phyloP scores from a whole-genome alignment of 2,329 filamentous ascomycete species.

The Phaeosphaeria sp. region DNA sequence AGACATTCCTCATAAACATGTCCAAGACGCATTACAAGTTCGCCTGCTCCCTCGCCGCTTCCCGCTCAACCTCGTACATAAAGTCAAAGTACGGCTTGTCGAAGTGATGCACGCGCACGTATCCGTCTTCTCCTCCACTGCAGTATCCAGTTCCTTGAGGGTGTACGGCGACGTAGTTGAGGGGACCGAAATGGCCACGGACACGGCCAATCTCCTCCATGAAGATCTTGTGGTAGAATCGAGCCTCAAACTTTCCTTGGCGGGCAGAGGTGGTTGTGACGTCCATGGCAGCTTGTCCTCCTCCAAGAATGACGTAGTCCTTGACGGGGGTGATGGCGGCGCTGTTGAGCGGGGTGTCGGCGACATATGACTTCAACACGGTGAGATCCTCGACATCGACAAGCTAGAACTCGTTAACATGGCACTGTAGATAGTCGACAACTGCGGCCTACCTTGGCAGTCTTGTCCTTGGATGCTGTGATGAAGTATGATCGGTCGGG shows the following conservation, averaged over 20 bases:
- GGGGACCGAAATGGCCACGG: slow-evolving; percentile 92
- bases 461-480: slow-evolving; percentile 97
- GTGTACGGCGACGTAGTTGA: slow-evolving; percentile 95
- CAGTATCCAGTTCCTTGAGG: slow-evolving; percentile 92
- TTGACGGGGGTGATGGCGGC: slow-evolving; percentile 94
- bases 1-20: slow-evolving; percentile 24
- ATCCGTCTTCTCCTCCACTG: slow-evolving; percentile 96
- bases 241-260: slow-evolving; percentile 98
- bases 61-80: slow-evolving; percentile 96
- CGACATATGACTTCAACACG: slow-evolving; percentile 87
- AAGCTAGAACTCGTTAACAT: slow-evolving; percentile 59
- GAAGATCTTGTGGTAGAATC: slow-evolving; percentile 99
- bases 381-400: slow-evolving; percentile 85
- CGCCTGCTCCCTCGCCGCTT: slow-evolving; percentile 53
- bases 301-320: slow-evolving; percentile 96
- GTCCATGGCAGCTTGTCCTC: slow-evolving; percentile 98
- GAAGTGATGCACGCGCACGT: slow-evolving; percentile 97
- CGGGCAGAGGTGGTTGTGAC: slow-evolving; percentile 89
- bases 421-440: neutral
- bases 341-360: slow-evolving; percentile 96
- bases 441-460: slow-evolving; percentile 72
- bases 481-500: slow-evolving; percentile 96
- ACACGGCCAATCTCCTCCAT: slow-evolving; percentile 98
- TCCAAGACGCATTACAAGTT: slow-evolving; percentile 38
- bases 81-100: slow-evolving; percentile 99